Evolutionary conservation across 345 rosid genomes (phyloP).

Genomic region (Schrenkiella parvula): DNA sequence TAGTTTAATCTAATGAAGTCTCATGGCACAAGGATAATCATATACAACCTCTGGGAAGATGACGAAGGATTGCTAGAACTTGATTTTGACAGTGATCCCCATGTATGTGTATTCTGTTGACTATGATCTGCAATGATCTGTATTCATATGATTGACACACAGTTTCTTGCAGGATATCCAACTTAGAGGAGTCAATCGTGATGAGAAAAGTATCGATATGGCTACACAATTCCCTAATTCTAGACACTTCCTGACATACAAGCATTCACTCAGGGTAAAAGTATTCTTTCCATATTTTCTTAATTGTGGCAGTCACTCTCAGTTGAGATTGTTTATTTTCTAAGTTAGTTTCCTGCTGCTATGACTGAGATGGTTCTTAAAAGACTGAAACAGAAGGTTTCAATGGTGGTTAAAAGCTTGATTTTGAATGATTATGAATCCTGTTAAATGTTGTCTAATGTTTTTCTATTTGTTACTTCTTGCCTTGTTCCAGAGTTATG

Average conservation of each 20-base stretch:
- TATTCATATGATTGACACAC: not conserved
- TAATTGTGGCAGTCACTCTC: not conserved
- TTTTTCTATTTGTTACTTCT: not conserved
- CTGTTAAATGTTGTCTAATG: not conserved
- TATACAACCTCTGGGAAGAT: slow-evolving; percentile 97
- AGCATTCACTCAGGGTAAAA: slow-evolving; percentile 85
- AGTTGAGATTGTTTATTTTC: not conserved
- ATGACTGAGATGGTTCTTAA: not conserved
- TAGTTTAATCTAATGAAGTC: slow-evolving; percentile 71
- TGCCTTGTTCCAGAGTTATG: slow-evolving; percentile 60
- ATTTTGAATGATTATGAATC: not conserved
- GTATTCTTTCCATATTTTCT: not conserved
- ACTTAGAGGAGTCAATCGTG: slow-evolving; percentile 93
- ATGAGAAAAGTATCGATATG: slow-evolving; percentile 82
- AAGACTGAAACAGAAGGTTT: not conserved
- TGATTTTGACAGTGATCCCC: slow-evolving; percentile 72
- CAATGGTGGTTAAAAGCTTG: not conserved
- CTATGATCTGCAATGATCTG: not conserved
- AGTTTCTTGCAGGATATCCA: slow-evolving; percentile 77
- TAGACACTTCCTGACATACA: slow-evolving; percentile 80
- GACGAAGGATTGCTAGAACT: slow-evolving; percentile 81
- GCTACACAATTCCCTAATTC: slow-evolving; percentile 74
- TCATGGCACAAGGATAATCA: slow-evolving; percentile 78
- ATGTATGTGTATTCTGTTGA: slow-evolving; percentile 40
- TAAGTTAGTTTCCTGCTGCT: not conserved